A percentile compares a stretch with the other conserved stretches of the same genome.
phyloP scores from a whole-genome alignment of 768 basidiomycete species.

The Boletus tomentosulus region DNA sequence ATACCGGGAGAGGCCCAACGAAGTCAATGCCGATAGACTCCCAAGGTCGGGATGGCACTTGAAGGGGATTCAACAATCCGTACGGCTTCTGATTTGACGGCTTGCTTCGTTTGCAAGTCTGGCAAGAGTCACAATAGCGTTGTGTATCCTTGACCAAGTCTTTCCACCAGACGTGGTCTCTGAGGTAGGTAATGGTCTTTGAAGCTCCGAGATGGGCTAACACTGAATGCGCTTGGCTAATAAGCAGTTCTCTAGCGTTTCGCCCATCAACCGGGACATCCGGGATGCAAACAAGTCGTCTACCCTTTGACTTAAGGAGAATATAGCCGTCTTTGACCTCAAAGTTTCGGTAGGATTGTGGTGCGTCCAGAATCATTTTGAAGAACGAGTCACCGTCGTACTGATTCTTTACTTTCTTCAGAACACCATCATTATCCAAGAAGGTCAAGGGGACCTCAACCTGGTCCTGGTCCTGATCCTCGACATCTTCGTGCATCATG shows the following conservation, averaged over 20 bases:
- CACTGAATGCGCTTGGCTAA: conserved; percentile 36
- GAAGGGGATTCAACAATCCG: conserved; percentile 25
- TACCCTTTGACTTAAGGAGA: conserved; percentile 6
- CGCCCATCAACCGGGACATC: conserved; percentile 1
- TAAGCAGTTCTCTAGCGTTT: conserved; percentile 29
- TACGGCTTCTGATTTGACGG: conserved; percentile 24
- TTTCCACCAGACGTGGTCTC: conserved; percentile 41
- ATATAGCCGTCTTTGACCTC: conserved; percentile 17
- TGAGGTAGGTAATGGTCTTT: conserved; percentile 34
- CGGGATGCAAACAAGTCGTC: conserved; percentile 26
- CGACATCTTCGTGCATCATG: too few relatives aligned
- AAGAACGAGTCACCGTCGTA: too few relatives aligned
- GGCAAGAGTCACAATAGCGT: conserved; percentile 22
- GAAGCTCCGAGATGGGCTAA: conserved; percentile 35
- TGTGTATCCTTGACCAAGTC: conserved; percentile 27
- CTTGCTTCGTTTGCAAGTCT: conserved; percentile 21
- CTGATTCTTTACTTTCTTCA: too few relatives aligned
- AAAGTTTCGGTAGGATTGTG: too few relatives aligned
- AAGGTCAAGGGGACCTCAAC: too few relatives aligned
- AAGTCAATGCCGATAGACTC: conserved; percentile 40
- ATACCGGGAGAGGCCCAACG: conserved; percentile 32
- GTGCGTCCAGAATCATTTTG: too few relatives aligned
- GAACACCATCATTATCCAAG: too few relatives aligned
- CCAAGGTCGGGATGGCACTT: conserved; percentile 31
- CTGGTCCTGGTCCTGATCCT: too few relatives aligned